Conservation (phyloP, 768 basidiomycete genomes). For the button mushroom (Agaricus bisporus) region DNA sequence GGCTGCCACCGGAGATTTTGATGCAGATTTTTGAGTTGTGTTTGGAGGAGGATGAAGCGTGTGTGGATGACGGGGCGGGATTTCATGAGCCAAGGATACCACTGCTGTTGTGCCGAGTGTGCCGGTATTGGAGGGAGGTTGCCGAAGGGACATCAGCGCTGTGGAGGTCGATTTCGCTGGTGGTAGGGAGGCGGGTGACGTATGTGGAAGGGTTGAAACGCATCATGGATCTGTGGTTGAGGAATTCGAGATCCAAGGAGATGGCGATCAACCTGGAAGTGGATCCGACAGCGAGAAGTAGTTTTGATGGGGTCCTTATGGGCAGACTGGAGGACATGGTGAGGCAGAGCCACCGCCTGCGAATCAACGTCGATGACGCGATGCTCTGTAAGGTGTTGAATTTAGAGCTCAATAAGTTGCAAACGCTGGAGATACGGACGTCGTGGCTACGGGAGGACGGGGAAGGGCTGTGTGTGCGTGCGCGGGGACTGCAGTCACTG, state of each 20-base stretch:
- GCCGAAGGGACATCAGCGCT: not conserved
- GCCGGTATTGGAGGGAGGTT: slow-evolving; percentile 2
- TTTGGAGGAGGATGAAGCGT: not conserved
- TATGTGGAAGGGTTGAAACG: not conserved
- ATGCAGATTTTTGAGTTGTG: slow-evolving; percentile 7
- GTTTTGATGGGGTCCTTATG: not conserved
- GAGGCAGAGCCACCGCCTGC: not conserved
- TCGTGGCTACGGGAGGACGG: slow-evolving; percentile 2
- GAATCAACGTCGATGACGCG: slow-evolving; percentile 4
- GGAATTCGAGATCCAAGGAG: not conserved
- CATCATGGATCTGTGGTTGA: slow-evolving; percentile 2
- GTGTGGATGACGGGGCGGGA: slow-evolving; percentile 5
- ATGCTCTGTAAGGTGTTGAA: not conserved
- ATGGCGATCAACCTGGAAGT: slow-evolving; percentile 7
- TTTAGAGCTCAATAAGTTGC: not conserved
- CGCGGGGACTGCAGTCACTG: not conserved
- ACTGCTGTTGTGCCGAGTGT: slow-evolving; percentile 3
- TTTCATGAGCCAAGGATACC: not conserved
- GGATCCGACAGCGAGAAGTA: not conserved
- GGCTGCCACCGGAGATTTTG: slow-evolving; percentile 5
- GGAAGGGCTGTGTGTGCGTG: not conserved
- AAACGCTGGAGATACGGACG: slow-evolving; percentile 3
- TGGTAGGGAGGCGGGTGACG: not conserved
- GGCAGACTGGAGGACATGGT: not conserved
- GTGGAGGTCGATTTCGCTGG: slow-evolving; percentile 7